Evolutionary conservation across 345 rosid species (phyloP).

Genomic region (Abelmoschus esculentus): DNA sequence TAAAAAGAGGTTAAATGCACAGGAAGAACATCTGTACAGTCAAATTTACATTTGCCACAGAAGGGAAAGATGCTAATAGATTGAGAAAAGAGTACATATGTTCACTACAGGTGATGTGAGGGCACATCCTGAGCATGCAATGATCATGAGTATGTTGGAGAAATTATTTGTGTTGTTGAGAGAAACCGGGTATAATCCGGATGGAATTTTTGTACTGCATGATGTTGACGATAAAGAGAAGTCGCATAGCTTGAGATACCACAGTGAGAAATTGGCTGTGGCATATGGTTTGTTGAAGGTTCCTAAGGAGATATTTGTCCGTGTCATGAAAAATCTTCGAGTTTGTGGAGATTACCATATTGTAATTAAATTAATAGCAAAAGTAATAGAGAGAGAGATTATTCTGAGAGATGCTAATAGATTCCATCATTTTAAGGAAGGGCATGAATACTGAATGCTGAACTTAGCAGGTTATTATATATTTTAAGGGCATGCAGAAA

Average conservation of each 20-base stretch:
- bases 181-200: slow-evolving; percentile 72
- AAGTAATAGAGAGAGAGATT: slow-evolving; percentile 57
- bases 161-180: slow-evolving; percentile 45
- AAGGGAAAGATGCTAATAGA: slow-evolving; percentile 46
- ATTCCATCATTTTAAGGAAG: slow-evolving; percentile 57
- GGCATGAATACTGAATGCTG: no score
- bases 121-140: slow-evolving; percentile 46
- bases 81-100: slow-evolving; percentile 56
- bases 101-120: slow-evolving; percentile 52
- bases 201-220: slow-evolving; percentile 63
- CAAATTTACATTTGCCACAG: slow-evolving; percentile 22
- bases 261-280: slow-evolving; percentile 71
- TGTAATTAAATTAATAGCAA: slow-evolving; percentile 64
- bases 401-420: slow-evolving; percentile 75
- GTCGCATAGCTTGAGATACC: slow-evolving; percentile 45
- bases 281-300: slow-evolving; percentile 75
- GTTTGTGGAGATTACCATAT: slow-evolving; percentile 78
- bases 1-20: slow-evolving; percentile 20
- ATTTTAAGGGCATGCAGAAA: no score
- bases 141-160: slow-evolving; percentile 47
- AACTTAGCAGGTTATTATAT: no score
- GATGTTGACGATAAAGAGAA: slow-evolving; percentile 89
- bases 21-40: slow-evolving; percentile 29
- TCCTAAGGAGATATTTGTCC: slow-evolving; percentile 57
- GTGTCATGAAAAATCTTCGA: slow-evolving; percentile 76